Evolutionary conservation across 2,329 filamentous ascomycete species (phyloP), one percentile per base, ranked within the genome.

Genomic region (Venturia carpophila): DNA sequence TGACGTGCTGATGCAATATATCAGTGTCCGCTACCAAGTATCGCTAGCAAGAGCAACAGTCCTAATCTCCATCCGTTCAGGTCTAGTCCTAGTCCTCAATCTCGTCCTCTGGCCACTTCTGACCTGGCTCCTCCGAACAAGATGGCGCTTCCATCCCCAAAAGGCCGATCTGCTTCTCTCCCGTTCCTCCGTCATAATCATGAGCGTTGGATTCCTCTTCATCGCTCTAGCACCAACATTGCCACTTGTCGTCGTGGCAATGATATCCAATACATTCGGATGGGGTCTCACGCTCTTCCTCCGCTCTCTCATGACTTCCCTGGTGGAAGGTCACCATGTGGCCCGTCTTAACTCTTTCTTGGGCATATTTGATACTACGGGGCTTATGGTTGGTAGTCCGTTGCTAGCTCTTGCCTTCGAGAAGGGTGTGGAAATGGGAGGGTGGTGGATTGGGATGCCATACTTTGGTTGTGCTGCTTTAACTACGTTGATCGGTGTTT

Each of bases 261-360:
- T 84, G 39, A 70, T 81, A 21, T 72, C 81, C 15, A 76, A 78
- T 15, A 78, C 78, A 5, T 67, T 82, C 0, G 82, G 83, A 0
- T 68, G 69, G 17, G 82, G 82, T 7, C 76, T 80, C 60, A 63
- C 69, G 0, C 68, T 79, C 0, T 69, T 83, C 0, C 70, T 80
- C 21, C 77, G 83, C 41, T 80, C 79, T 3, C 71, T 85, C 10
- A 71, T 84, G n/a, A 83, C 80, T 58, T 76, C 78, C 10, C 70
- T 85, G 13, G 80, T 86, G 15, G 81, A 83, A 68, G 76, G 79
- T 24, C 78, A 83, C 66, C 79, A 83, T 6, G 75, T 84, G 17
- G 83, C 81, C 24, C 79, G 79, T 0, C 73, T 84, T 24, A 86
- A 84, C 69, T 81, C 80, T 5, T 73, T 82, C 4, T 74, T 86